Evolutionary conservation across 176 grass and related monocot genomes (phyloP), one percentile per base, ranked within the genome.

Genomic region (Juncus effusus): DNA sequence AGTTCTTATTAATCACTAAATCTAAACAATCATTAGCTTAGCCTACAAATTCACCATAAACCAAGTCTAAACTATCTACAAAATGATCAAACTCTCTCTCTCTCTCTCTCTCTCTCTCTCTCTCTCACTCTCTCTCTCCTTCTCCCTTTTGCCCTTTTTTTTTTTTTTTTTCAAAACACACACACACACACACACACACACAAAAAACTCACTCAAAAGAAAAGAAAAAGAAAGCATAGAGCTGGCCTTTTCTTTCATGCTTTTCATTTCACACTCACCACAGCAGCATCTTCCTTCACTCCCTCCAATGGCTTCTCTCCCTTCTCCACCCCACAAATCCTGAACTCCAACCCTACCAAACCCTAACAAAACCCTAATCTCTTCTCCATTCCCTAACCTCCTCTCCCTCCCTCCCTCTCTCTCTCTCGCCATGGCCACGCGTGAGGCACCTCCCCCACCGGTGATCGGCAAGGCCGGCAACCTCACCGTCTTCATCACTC

Each of bases 401-500:
- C 55, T 50, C 76, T 54, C 65, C 3, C 35, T 58, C 10, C 38
- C 41, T 45, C 63, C 53, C 36, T 28, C 53, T 2, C 8, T 40
- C 5, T 66, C 62, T 15, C 73, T 76, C 35, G 60, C 66, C 40
- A 64, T 77, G 54, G 7, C 61, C 49, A 38, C 76, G 35, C 79
- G 79, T 19, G 72, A 76, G 56, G 63, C 38, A 37, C 67, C 77
- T 36, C 83, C 90, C 2, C 83, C 77, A 11, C 90, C 90, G 7
- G 74, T 86, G 74, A 95, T 95, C 50, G 90, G 90, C 45, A 81
- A 85, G 80, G 90, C 86, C 1, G 90, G 90, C 36, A 90, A 87
- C 52, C 82, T 90, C 61, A 95, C 90, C 13, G 86, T 95, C 47
- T 95, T 95, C 80, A 95, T 95, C 70, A 90, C 90, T 56, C 90